Evolutionary conservation across 1,284 basidiomycete species (phyloP), one percentile per base, ranked within the genome.

Genomic region (Pseudozyma hubeiensis): DNA sequence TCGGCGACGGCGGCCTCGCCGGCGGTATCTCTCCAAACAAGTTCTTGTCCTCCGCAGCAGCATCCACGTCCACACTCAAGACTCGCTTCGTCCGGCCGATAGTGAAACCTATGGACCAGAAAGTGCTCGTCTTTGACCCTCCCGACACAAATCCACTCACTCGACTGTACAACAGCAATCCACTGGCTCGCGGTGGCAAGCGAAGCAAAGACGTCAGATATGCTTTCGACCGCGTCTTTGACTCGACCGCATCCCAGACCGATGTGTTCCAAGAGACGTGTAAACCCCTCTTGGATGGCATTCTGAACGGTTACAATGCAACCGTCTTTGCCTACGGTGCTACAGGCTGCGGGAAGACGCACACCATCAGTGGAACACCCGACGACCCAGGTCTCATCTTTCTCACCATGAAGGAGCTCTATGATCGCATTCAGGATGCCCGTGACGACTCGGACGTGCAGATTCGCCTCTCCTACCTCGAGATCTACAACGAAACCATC

Each of bases 401-500:
- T 52, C 64, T 83, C 34, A 82, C 82, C n/a, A 82, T 84, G 81
- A 76, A 76, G 56, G 81, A 81, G 41, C 80, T 84, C 48, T 84
- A 82, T 50, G 64, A 74, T 48, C 75, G 81, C 44, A 83, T 83
- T 48, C 75, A 75, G 37, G 79, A 80, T 41, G 72, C 74, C 0
- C 53, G 57, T 7, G 66, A 67, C 29, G 81, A 84, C 41, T 77
- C 60, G n/a, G 81, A 83, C 29, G 79, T 81, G 5, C 61, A 81
- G 7, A 64, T 84, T 43, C 68, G 81, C 6, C 80, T 84, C 17
- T 81, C 81, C 3, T 84, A 84, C 48, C 76, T 84, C 47, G 82
- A 84, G 56, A 84, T 84, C 67, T 84, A 84, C 75, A 84, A 84
- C 58, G 82, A 84, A 50, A 78, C 75, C 52, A 84, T 84, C 53